Percentiles rank a stretch among this genome's conserved stretches.
Evolutionary conservation across 257 asterid genomes (phyloP).

Genomic region (Ballota nigra): DNA sequence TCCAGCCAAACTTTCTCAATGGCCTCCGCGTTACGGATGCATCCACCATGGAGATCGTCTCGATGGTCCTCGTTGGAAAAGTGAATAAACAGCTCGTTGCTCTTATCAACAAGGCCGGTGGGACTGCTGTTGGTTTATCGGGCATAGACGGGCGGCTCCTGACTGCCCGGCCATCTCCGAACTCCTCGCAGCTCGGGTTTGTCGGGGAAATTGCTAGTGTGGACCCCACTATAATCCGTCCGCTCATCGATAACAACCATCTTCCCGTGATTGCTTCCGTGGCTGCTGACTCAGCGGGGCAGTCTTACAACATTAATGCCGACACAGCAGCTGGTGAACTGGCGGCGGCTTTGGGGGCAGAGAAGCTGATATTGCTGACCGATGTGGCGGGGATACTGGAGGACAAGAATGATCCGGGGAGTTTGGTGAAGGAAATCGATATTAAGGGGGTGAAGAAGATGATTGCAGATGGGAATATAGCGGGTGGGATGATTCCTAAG

Average conservation of each 20-base stretch:
- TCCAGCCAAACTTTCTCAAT: conserved; percentile 63
- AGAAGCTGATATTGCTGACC: conserved; percentile 64
- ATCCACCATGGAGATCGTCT: conserved; percentile 78
- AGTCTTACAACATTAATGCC: conserved; percentile 69
- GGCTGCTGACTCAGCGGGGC: conserved; percentile 61
- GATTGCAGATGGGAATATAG: conserved; percentile 61
- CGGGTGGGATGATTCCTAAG: conserved; percentile 86
- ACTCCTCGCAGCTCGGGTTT: conserved; percentile 62
- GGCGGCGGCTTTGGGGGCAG: conserved; percentile 76
- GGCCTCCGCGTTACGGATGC: conserved; percentile 87
- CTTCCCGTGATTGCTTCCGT: conserved; percentile 86
- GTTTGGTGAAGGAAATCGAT: conserved; percentile 70
- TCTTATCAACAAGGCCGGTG: conserved; percentile 76
- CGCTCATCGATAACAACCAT: conserved; percentile 55
- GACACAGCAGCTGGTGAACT: conserved; percentile 81
- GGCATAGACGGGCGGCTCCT: conserved; percentile 75
- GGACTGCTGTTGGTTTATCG: conserved; percentile 74
- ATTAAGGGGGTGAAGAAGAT: conserved; percentile 75
- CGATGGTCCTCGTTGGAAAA: conserved; percentile 77
- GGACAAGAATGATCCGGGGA: conserved; percentile 52
- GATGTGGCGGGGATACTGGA: conserved; percentile 72
- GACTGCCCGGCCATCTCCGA: conserved; percentile 68
- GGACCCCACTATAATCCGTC: conserved; percentile 58
- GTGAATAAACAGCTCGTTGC: conserved; percentile 74
- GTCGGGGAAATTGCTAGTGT: conserved; percentile 84